Base-by-base conservation (phyloP, 1,284 basidiomycete genomes). In the Phenoliferia sp. region DNA sequence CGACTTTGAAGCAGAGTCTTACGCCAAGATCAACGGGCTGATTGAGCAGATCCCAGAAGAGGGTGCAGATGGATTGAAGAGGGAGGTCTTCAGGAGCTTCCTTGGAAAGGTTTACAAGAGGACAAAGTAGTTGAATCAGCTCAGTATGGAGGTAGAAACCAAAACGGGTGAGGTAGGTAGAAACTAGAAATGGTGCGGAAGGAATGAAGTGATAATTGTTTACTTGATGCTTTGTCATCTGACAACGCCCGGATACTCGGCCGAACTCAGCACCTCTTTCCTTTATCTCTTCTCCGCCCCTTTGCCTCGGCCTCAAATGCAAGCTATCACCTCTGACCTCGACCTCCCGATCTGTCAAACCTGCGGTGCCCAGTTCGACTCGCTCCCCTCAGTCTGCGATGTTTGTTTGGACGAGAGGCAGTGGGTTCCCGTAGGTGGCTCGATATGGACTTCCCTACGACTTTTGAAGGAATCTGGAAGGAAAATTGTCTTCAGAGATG, bases 61-160 rank as follows among this genome's bases (percentile, higher is more conserved):
- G 29, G 69, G 67, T 0, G 79, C 79, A 4, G 79, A 79, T 4
- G 85, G 85, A 17, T 80, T 96, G 76, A 90, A 88, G 83, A 83
- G 85, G 74, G 86, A 90, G 74, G 87, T 95, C 66, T 95, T 95
- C 81, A 84, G 82, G 75, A 86, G 84, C 76, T 96, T 96, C 83
- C 82, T 97, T 77, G 83, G 85, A 61, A 94, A 94, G 84, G 92
- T 95, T 63, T 93, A 94, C 82, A 90, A 90, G 83, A 83, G 90
- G 75, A 85, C 84, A 76, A 92, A 92, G 84, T 93, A 84, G n/a
- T n/a, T n/a, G n/a, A n/a, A n/a, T n/a, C n/a, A n/a, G n/a, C n/a
- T n/a, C n/a, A n/a, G n/a, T n/a, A n/a, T n/a, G n/a, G n/a, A n/a
- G n/a, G n/a, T n/a, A n/a, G n/a, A n/a, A n/a, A n/a, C n/a, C n/a